These are phyloP conservation scores for Triticum urartu DNA, from an alignment of 176 grass and related monocot genomes.

Conservation along the genomic window DNA sequence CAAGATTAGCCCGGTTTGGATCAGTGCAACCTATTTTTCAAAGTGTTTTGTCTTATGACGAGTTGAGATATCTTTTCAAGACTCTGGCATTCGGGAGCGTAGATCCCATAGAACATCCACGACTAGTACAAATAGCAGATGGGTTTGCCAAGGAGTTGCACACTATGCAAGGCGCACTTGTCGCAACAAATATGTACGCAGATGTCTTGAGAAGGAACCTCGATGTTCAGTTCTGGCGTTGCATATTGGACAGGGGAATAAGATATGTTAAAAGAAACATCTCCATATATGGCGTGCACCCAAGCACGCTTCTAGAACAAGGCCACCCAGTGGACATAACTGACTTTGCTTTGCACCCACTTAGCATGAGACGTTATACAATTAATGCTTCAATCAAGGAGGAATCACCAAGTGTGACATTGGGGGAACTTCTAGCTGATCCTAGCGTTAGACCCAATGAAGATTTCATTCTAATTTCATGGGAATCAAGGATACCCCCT, in stretches of 20 bases:
- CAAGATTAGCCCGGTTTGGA: background rate
- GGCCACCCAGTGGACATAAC: background rate
- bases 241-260: background rate
- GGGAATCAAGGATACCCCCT: slow-evolving; percentile 10
- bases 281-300: background rate
- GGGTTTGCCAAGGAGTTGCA: background rate
- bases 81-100: background rate
- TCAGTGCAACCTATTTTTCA: background rate
- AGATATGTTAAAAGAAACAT: background rate
- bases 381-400: background rate
- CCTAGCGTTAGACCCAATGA: background rate
- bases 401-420: background rate
- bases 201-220: background rate
- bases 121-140: background rate
- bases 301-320: background rate
- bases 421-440: background rate
- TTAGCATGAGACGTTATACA: background rate
- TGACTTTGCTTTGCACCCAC: background rate
- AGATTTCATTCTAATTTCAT: background rate
- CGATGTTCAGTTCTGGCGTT: background rate
- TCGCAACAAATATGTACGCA: background rate
- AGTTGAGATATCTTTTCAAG: background rate
- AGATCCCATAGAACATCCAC: background rate
- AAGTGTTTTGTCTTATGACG: background rate
- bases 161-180: background rate